Percentiles rank a stretch among this genome's conserved stretches.
phyloP scores from a whole-genome alignment of 345 rosid genomes.

The Eucalyptus polybractea region DNA sequence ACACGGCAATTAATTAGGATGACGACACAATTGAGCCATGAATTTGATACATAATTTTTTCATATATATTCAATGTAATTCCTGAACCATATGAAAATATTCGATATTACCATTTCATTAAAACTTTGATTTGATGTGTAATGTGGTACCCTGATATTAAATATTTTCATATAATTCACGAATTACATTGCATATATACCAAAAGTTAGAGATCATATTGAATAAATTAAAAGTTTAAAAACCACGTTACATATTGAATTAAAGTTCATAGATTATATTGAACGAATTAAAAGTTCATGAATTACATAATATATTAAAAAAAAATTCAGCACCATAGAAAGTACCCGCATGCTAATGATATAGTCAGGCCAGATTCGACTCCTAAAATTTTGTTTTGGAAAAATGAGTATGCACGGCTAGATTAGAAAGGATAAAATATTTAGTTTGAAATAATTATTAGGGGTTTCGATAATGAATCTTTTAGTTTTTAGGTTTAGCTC shows the following conservation, averaged over 20 bases:
- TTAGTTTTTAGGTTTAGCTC: background rate
- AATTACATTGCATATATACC: no score
- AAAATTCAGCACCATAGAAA: background rate
- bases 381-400: background rate
- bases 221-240: no score
- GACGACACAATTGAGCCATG: background rate
- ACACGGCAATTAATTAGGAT: background rate
- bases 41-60: no score
- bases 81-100: fast-evolving
- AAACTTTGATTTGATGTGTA: fast-evolving
- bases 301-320: no score
- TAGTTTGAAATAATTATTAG: background rate
- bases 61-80: no score
- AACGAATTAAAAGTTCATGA: fast-evolving
- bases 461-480: background rate
- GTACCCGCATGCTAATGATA: background rate
- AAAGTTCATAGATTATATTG: fast-evolving
- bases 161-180: no score
- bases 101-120: no score
- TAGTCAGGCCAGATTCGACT: background rate
- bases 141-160: fast-evolving
- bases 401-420: background rate
- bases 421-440: background rate
- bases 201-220: fast-evolving
- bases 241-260: fast-evolving